Base-by-base conservation (phyloP, 2,329 filamentous ascomycete species). In the Venturia aucupariae region DNA sequence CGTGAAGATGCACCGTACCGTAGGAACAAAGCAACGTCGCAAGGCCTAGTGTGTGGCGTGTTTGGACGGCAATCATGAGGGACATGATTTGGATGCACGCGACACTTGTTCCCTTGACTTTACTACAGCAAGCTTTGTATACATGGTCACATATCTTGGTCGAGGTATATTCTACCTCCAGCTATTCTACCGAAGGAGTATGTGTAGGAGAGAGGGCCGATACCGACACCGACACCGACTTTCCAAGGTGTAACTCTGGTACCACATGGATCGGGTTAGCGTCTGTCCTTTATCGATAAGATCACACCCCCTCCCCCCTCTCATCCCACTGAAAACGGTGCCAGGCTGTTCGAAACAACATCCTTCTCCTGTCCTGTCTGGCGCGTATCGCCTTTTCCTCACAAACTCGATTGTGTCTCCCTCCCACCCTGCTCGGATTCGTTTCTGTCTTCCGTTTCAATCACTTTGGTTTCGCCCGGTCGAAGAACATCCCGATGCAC, bases 371-470 rank as follows among this genome's bases (percentile, higher is more conserved):
- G 35, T 8, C 35, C 1, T 38, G 51, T 35, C 51, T 35, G 51
- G 51, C 51, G 51, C 51, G 51, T 57, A 35, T 57, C 51, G 51
- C 17, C 51, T 57, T 57, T 4, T 35, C 51, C 51, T 35, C 51
- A 57, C 19, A 51, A 27, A 32, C 51, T 35, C 51, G 17, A 57
- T 35, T 57, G 4, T 57, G 27, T 35, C 51, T n/a, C 51, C 27
- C 51, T n/a, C 51, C 27, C 30, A 38, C 44, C 60, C 38, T 48
- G 39, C 44, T 62, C 30, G 35, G 60, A 62, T 62, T 62, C 60
- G 60, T 51, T 48, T 62, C 4, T 24, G 22, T 1, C 24, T 17
- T 48, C 32, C 42, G 32, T 61, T 62, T 62, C 39, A 48, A 42
- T 62, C 60, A 19, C 38, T 51, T 62, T 38, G 30, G 35, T 62